Conservation (phyloP, 2,329 filamentous ascomycete genomes). For the Nothophaeocryptopus gaeumannii region DNA sequence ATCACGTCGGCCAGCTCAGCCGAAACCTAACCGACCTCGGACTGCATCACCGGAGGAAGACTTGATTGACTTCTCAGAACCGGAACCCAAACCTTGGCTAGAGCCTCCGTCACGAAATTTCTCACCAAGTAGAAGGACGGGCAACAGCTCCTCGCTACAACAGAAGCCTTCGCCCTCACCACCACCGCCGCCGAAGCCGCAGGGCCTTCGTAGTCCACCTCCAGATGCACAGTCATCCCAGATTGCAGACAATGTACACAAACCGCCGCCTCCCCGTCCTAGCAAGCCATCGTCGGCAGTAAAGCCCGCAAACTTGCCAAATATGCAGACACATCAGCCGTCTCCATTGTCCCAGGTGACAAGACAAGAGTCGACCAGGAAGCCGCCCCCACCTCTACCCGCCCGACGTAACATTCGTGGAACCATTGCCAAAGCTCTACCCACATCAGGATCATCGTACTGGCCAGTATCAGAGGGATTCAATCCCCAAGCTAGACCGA, state of each 20-base stretch:
- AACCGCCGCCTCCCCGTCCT: constrained; percentile 36
- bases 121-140: neutral
- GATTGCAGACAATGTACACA: constrained; percentile 15
- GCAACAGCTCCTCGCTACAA: constrained; percentile 28
- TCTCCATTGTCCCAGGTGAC: constrained; percentile 36
- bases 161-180: constrained; percentile 28
- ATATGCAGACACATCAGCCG: constrained; percentile 24
- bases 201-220: constrained; percentile 40
- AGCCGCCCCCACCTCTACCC: constrained; percentile 28
- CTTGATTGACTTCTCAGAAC: constrained; percentile 49
- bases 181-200: constrained; percentile 37
- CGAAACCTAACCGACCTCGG: neutral
- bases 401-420: constrained; percentile 32
- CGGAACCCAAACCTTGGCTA: constrained; percentile 29
- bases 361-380: constrained; percentile 31
- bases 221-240: constrained; percentile 23
- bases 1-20: constrained; percentile 26
- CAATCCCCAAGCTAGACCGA: constrained; percentile 7
- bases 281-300: constrained; percentile 37
- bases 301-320: constrained; percentile 22
- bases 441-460: constrained; percentile 10
- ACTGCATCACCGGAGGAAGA: constrained; percentile 35
- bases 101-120: constrained; percentile 11
- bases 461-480: constrained; percentile 18
- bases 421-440: constrained; percentile 22